A percentile compares a stretch with the other conserved stretches of the same genome.
Conservation (phyloP, 108 stramenopile genomes). For the Cyclotella cryptica region DNA sequence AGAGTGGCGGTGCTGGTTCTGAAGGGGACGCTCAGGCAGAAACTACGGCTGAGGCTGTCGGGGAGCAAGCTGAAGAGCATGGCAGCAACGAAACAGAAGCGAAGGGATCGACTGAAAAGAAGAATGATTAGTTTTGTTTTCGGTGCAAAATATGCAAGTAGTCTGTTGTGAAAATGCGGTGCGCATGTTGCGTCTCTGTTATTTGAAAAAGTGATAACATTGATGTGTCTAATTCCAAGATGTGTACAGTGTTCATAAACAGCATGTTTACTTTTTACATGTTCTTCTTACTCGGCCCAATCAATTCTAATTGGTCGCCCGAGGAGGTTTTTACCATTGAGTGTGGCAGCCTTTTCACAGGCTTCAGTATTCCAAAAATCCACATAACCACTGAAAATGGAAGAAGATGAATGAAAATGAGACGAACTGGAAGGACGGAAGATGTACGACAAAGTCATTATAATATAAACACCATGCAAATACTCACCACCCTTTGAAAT, state of each 20-base stretch:
- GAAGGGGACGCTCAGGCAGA: not conserved
- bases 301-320: slow-evolving; percentile 92
- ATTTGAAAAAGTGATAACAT: slow-evolving; percentile 2
- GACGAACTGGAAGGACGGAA: not conserved
- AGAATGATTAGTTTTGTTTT: slow-evolving; percentile 62
- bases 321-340: slow-evolving; percentile 90
- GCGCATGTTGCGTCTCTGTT: not conserved
- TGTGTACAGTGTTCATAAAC: not conserved
- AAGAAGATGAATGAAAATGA: not conserved
- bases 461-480: too few species aligned
- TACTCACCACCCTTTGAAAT: slow-evolving; percentile 91
- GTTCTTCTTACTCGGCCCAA: slow-evolving; percentile 79
- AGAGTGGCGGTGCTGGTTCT: not conserved
- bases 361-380: slow-evolving; percentile 92
- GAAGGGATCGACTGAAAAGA: slow-evolving; percentile 68
- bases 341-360: slow-evolving; percentile 88
- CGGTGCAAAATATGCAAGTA: not conserved
- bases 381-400: slow-evolving; percentile 68
- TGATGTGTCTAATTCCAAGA: not conserved
- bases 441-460: too few species aligned
- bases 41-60: slow-evolving; percentile 18
- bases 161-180: not conserved
- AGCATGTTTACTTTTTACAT: not conserved
- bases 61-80: slow-evolving; percentile 2
- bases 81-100: slow-evolving; percentile 31